Conservation (phyloP, 2,329 filamentous ascomycete genomes). For the Calonectria fujianensis region DNA sequence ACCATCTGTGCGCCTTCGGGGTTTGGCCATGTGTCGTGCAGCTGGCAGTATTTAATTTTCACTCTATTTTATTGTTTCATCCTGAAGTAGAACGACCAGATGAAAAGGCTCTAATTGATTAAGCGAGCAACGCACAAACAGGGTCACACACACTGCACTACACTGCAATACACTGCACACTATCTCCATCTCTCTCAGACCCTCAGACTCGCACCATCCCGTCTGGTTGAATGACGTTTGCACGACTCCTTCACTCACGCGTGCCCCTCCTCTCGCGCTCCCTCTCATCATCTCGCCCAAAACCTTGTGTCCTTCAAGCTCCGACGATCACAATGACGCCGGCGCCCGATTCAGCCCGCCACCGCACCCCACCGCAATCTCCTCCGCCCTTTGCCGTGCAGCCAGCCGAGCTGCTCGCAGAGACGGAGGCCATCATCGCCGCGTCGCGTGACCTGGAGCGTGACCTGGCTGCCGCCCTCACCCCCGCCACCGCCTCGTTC, state of each 20-base stretch:
- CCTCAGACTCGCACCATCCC: neutral
- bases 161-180: too few relatives aligned
- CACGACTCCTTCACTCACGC: neutral
- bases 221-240: neutral
- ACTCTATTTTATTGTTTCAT: neutral
- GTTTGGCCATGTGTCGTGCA: neutral
- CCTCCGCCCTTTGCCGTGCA: slow-evolving; percentile 48
- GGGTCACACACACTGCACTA: too few relatives aligned
- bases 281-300: neutral
- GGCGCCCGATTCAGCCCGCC: slow-evolving; percentile 21
- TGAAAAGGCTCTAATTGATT: neutral
- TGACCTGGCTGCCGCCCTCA: slow-evolving; percentile 44
- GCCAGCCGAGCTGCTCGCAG: slow-evolving; percentile 42
- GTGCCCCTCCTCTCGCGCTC: neutral
- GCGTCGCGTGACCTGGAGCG: slow-evolving; percentile 48
- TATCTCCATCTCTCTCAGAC: too few relatives aligned
- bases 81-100: neutral
- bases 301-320: slow-evolving; percentile 13
- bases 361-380: slow-evolving; percentile 45
- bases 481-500: slow-evolving; percentile 49
- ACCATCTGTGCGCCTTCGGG: slow-evolving; percentile 8
- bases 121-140: neutral
- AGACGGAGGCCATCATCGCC: slow-evolving; percentile 60
- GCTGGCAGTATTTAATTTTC: neutral
- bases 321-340: slow-evolving; percentile 41